Evolutionary conservation across 139 green algal genomes (phyloP).

Genomic region (Pseudopediastrum boryanum): DNA sequence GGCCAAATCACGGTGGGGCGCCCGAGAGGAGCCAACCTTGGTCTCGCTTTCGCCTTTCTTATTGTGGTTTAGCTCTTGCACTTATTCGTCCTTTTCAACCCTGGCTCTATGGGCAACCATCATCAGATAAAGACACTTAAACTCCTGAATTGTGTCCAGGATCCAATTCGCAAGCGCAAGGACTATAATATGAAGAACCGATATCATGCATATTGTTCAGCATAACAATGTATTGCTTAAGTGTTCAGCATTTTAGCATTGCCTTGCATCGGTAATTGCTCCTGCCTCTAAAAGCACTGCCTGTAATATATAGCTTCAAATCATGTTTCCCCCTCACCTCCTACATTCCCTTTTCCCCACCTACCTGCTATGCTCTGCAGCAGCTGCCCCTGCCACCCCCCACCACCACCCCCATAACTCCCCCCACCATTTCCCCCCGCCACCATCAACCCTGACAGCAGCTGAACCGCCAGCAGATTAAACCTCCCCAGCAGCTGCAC

Average conservation of each 20-base stretch:
- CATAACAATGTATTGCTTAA: background rate
- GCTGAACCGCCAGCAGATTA: slow-evolving; percentile 60
- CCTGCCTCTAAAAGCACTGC: background rate
- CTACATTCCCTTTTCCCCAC: background rate
- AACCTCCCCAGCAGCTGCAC: slow-evolving; percentile 52
- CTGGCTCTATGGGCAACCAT: no score
- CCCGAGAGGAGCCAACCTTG: no score
- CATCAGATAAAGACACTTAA: no score
- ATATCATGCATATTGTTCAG: background rate
- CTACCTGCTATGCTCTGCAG: slow-evolving; percentile 37
- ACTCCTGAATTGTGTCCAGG: no score
- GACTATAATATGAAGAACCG: background rate
- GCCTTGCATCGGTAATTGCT: no score
- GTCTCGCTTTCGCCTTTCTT: no score
- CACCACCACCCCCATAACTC: background rate
- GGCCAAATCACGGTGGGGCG: no score
- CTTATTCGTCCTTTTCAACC: no score
- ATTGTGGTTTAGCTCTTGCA: no score
- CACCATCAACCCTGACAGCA: slow-evolving; percentile 53
- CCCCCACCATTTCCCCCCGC: background rate
- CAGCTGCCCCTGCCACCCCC: slow-evolving; percentile 28
- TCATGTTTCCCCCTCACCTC: background rate
- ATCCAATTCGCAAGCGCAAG: no score
- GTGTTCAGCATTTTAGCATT: no score
- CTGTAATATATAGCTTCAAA: background rate